Conservation (phyloP, 2,329 filamentous ascomycete genomes). For the Exserohilum rostratum region DNA sequence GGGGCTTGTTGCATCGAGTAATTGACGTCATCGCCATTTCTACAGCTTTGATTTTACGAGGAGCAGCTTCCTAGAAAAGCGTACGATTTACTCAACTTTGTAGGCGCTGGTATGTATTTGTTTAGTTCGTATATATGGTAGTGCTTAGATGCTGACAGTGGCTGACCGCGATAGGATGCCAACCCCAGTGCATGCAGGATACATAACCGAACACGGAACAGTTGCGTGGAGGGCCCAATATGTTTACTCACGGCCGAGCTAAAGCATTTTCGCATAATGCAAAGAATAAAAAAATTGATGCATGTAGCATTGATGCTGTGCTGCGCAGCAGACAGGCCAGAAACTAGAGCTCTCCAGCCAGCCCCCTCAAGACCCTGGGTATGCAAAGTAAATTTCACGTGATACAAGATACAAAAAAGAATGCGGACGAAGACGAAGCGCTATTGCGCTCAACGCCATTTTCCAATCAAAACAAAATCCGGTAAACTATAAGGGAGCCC, state of each 20-base stretch:
- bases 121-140: neutral
- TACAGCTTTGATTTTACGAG: neutral
- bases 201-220: neutral
- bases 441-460: neutral
- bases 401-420: neutral
- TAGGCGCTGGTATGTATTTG: neutral
- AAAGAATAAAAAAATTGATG: neutral
- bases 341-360: neutral
- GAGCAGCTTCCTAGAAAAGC: neutral
- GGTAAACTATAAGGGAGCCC: neutral
- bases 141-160: neutral
- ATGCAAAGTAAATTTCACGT: neutral
- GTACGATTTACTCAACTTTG: neutral
- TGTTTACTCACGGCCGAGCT: neutral
- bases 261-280: neutral
- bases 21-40: conserved; percentile 6
- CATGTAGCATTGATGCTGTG: neutral
- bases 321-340: neutral
- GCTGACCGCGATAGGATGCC: neutral
- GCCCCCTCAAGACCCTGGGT: neutral
- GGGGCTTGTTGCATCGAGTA: conserved; percentile 5
- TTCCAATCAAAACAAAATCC: neutral
- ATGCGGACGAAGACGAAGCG: neutral
- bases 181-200: conserved; percentile 3
- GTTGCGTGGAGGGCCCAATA: neutral